Percentiles rank a stretch among this genome's conserved stretches.
Evolutionary conservation across 257 asterid species (phyloP).

Genomic region (Solanum acaule): DNA sequence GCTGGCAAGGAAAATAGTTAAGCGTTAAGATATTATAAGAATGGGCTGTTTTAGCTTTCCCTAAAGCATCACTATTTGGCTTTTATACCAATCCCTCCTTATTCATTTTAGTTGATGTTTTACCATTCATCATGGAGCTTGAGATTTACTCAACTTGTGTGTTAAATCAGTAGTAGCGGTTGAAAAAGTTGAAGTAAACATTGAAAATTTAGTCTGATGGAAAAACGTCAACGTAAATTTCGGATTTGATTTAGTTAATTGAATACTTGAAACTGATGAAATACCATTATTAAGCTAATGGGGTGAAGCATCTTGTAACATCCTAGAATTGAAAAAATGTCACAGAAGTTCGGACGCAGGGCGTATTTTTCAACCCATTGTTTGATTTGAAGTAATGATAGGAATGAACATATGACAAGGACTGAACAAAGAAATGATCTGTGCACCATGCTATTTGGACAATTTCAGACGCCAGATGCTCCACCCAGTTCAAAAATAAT

Average conservation of each 20-base stretch:
- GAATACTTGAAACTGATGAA: not conserved
- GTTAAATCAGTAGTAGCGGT: not conserved
- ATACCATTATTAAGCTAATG: not conserved
- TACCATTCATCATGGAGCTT: not conserved
- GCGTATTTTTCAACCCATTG: not conserved
- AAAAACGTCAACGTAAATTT: not conserved
- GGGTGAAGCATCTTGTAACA: not conserved
- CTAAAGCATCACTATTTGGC: not conserved
- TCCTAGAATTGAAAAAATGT: not conserved
- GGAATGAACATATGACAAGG: constrained; percentile 2
- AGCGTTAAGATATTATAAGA: not conserved
- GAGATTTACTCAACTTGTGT: not conserved
- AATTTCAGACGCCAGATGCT: not conserved
- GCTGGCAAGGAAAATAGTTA: constrained; percentile 34
- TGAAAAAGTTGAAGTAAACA: not conserved
- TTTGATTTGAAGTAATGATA: not conserved
- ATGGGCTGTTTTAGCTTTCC: constrained; percentile 5
- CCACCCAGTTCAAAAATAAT: not conserved
- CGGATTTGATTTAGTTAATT: not conserved
- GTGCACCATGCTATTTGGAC: not conserved
- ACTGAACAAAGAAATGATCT: not conserved
- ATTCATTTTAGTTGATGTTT: not conserved
- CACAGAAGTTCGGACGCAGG: not conserved
- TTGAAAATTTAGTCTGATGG: not conserved
- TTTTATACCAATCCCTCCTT: not conserved